These are phyloP conservation scores for Yarrowia sp. DNA, from an alignment of 805 yeast species.

Conservation along the genomic window DNA sequence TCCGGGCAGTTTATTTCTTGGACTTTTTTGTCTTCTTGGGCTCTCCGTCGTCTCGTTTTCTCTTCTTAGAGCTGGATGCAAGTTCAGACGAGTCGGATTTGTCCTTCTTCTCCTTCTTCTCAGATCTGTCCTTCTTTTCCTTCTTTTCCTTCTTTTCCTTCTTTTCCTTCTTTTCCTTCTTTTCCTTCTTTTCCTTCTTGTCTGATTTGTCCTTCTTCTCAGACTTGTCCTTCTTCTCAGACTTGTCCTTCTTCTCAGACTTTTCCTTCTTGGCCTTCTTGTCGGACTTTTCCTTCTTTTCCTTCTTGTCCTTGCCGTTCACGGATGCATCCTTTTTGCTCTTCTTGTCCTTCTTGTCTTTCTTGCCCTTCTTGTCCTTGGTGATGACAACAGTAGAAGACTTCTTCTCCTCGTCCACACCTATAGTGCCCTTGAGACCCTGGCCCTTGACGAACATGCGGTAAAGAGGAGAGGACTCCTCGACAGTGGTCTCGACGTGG, in stretches of 20 bases:
- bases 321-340: conserved; percentile 27
- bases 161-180: conserved; percentile 30
- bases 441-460: conserved; percentile 86
- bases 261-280: conserved; percentile 30
- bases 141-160: neutral
- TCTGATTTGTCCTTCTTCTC: conserved; percentile 34
- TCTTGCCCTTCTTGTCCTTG: conserved; percentile 36
- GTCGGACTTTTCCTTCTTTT: conserved; percentile 33
- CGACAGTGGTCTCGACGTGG: conserved; percentile 45
- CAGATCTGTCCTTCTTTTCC: neutral
- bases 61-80: conserved; percentile 19
- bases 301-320: conserved; percentile 32
- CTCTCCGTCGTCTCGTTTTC: conserved; percentile 21
- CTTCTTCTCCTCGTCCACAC: conserved; percentile 12
- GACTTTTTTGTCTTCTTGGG: conserved; percentile 8
- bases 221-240: conserved; percentile 33
- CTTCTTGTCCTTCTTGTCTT: conserved; percentile 32
- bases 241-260: conserved; percentile 35
- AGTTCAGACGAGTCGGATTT: neutral
- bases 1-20: neutral
- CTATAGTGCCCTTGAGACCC: conserved; percentile 69
- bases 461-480: conserved; percentile 69
- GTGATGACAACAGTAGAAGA: conserved; percentile 20
- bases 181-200: conserved; percentile 30
- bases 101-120: neutral